Base-by-base conservation (phyloP, 202 grass and related monocot species). In the Hordeum pubiflorum region DNA sequence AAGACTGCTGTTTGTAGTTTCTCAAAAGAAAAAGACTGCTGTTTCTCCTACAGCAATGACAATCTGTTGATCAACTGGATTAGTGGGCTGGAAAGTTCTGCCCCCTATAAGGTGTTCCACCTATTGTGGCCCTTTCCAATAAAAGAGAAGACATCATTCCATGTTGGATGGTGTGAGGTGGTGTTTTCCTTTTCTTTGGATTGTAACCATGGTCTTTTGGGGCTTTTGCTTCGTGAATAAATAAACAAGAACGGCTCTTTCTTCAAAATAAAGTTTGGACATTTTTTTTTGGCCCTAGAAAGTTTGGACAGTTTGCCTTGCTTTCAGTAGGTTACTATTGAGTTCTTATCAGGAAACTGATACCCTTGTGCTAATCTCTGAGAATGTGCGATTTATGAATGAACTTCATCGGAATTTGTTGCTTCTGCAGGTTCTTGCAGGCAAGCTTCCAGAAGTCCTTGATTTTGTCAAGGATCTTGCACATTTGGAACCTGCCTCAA, bases 381-480 rank as follows among this genome's bases (percentile, higher is more conserved):
- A 18, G 33, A 62, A 70, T 48, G 14, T 62, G 38, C 34, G 33
- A 65, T 67, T 84, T 60, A 44, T 72, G 48, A 78, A 67, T 76
- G 61, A 78, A 58, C 57, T 70, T 79, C 32, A 70, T 41, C 34
- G 64, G 39, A 79, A 48, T 74, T 77, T 56, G 67, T 55, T 69
- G 39, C 77, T 71, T 78, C 27, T 29, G 7, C 74, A 97, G 95
- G 86, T 97, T 89, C 82, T 97, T 86, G 91, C 82, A 7, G 90
- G 94, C 65, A 97, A 93, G 79, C 92, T 97, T 86, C 95, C 95
- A 43, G 95, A 93, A 91, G 88, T 97, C 84, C 90, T 97, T 88
- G 88, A 94, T 89, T 97, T 97, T 91, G 66, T 75, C 24, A 91
- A 68, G 67, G 92, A 97, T 84, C 90, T 97, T 75, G 37, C 88